Base-by-base conservation (phyloP, 1,139 yeast genomes). In the Saccharomycopsis hybrid region DNA sequence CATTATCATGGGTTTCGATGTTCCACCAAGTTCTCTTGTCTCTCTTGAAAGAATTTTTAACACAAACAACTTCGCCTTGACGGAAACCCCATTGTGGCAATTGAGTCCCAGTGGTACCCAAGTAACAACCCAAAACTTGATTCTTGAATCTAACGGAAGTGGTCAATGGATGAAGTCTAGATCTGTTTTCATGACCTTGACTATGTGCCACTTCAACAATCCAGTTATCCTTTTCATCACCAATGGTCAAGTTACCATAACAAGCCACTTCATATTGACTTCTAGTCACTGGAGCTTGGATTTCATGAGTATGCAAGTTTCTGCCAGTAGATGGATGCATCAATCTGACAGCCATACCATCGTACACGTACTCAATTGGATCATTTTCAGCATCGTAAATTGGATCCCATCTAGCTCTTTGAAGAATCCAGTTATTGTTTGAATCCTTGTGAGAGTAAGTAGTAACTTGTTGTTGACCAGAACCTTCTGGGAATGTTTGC, bases 1-100 rank as follows among this genome's bases (percentile, higher is more conserved):
- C 79, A 66, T 94, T 89, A 59, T 71, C 73, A 70, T 92, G 95
- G 62, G 78, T 75, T 70, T 94, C 99, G 63, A 94, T 75, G 68
- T 90, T 92, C 97, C 98, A 94, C 97, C 97, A 92, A 32, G 97
- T 88, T 70, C 94, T 77, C 73, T 87, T 88, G 68, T 94, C 97
- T 65, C 94, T 84, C 52, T 68, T 74, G 66, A 85, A 81, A 44
- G 95, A 85, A 60, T 75, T 75, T 59, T 80, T 82, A 64, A 80
- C 72, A 70, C 99, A 94, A 4, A 82, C 84, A 57, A 92, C 94
- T 71, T 94, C 99, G 61, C 95, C 92, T 72, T 94, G 99, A 69
- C 94, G 82, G 78, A 88, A 94, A 56, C 99, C 99, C 99, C 99
- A 94, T 51, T 81, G 89, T 43, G 99, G 99, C 59, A 89, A 77